A percentile compares a stretch with the other conserved stretches of the same genome.
phyloP scores from a whole-genome alignment of 2,329 filamentous ascomycete genomes.

The Cryphonectria naterciae region DNA sequence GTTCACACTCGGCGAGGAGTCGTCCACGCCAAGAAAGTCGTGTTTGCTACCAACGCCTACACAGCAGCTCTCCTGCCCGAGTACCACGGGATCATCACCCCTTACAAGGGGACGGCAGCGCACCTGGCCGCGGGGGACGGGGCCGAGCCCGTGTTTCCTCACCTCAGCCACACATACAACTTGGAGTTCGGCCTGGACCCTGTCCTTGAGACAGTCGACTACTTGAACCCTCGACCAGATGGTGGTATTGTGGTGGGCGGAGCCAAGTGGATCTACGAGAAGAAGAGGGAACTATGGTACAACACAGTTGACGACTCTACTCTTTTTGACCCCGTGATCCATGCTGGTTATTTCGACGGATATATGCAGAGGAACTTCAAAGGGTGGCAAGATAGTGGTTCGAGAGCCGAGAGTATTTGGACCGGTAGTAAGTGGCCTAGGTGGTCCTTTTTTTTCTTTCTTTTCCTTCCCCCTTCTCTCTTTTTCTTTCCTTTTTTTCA shows the following conservation, averaged over 20 bases:
- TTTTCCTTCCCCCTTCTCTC: too few species aligned
- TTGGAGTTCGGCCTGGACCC: slow-evolving; percentile 22
- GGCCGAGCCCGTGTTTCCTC: slow-evolving; percentile 20
- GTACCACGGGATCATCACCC: slow-evolving; percentile 25
- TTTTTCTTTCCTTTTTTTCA: too few species aligned
- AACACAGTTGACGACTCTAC: slow-evolving; percentile 32
- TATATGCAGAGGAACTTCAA: slow-evolving; percentile 36
- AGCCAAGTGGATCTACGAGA: slow-evolving; percentile 23
- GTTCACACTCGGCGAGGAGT: slow-evolving; percentile 18
- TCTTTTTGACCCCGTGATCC: slow-evolving; percentile 30
- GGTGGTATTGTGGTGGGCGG: slow-evolving; percentile 29
- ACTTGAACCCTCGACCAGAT: slow-evolving; percentile 28
- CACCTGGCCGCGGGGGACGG: slow-evolving; percentile 18
- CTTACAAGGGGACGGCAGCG: slow-evolving; percentile 26
- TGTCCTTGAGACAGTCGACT: slow-evolving; percentile 23
- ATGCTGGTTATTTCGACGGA: slow-evolving; percentile 34
- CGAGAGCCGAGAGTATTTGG: slow-evolving; percentile 30
- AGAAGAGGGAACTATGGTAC: slow-evolving; percentile 26
- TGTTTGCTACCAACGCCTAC: slow-evolving; percentile 28
- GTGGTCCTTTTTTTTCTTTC: too few species aligned
- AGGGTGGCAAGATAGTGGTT: slow-evolving; percentile 33
- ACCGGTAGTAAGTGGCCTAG: slow-evolving; percentile 32
- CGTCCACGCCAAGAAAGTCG: slow-evolving; percentile 16
- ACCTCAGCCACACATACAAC: slow-evolving; percentile 29
- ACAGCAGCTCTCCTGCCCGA: slow-evolving; percentile 19